Conservation (phyloP, 2,329 filamentous ascomycete genomes). For the Botrytis paeoniae region DNA sequence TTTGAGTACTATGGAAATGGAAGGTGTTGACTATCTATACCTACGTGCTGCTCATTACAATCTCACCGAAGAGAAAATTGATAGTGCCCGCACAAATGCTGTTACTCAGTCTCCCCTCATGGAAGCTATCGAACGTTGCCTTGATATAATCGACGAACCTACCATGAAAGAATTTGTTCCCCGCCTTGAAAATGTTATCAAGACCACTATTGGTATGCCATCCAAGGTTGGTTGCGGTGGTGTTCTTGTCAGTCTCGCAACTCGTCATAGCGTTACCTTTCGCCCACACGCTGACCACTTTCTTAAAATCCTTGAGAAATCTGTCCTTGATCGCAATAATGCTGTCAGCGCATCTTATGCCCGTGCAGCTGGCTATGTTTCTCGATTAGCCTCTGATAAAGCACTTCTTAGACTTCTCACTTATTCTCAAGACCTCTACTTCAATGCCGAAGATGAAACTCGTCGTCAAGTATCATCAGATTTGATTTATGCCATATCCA, state of each 20-base stretch:
- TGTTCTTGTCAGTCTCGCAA: constrained; percentile 79
- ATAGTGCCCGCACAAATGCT: constrained; percentile 77
- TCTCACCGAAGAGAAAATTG: constrained; percentile 82
- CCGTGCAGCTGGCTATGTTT: constrained; percentile 78
- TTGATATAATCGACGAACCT: constrained; percentile 75
- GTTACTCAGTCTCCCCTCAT: constrained; percentile 86
- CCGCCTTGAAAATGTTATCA: constrained; percentile 74
- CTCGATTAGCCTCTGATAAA: constrained; percentile 55
- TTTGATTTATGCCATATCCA: constrained; percentile 77
- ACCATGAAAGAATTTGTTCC: constrained; percentile 75
- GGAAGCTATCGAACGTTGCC: constrained; percentile 84
- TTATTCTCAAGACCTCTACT: constrained; percentile 67
- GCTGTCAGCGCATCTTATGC: constrained; percentile 90
- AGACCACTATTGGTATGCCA: constrained; percentile 82
- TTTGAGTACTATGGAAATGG: constrained; percentile 83
- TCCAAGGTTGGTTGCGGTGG: constrained; percentile 90
- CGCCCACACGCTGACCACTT: constrained; percentile 72
- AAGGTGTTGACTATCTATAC: constrained; percentile 89
- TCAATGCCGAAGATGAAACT: constrained; percentile 73
- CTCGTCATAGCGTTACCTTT: constrained; percentile 73
- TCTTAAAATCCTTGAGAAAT: constrained; percentile 73
- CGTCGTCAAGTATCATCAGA: constrained; percentile 76
- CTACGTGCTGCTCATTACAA: constrained; percentile 82
- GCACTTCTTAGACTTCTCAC: constrained; percentile 51
- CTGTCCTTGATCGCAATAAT: constrained; percentile 87